Evolutionary conservation across 805 yeast genomes (phyloP).

Genomic region (Isabelozyma rhagii): DNA sequence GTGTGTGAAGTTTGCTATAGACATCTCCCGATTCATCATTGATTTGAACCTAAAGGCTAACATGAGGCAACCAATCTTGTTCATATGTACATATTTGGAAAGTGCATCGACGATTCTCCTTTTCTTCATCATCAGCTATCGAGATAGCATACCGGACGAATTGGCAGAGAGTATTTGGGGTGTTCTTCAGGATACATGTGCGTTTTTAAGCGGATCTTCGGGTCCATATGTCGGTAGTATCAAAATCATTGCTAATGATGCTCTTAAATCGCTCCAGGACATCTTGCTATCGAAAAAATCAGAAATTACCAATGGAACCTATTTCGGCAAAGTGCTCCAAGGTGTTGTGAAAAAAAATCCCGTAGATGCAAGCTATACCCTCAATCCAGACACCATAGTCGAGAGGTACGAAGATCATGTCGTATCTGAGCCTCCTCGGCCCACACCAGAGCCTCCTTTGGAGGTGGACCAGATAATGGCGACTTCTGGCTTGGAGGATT

Average conservation of each 20-base stretch:
- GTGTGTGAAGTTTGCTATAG: constrained; percentile 14
- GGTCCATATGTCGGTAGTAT: constrained; percentile 15
- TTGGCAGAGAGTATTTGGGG: constrained; percentile 12
- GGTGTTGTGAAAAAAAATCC: constrained; percentile 1
- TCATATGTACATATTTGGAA: constrained; percentile 17
- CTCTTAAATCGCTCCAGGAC: constrained; percentile 10
- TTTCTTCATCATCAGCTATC: constrained; percentile 11
- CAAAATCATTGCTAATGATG: constrained; percentile 15
- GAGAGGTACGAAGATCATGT: background rate
- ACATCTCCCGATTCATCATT: constrained; percentile 12
- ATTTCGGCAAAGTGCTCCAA: constrained; percentile 9
- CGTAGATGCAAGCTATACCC: background rate
- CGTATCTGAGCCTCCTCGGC: background rate
- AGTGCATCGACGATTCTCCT: constrained; percentile 14
- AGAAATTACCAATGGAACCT: constrained; percentile 3
- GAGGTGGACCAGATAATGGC: background rate
- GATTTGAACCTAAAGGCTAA: constrained; percentile 10
- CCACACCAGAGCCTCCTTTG: background rate
- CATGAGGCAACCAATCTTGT: constrained; percentile 15
- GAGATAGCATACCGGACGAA: constrained; percentile 9
- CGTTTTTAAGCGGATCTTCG: constrained; percentile 13
- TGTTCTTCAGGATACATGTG: constrained; percentile 13
- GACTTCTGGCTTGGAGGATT: constrained; percentile 2
- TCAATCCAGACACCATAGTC: background rate
- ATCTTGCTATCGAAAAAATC: constrained; percentile 2